Evolutionary conservation across 306 rosid species (phyloP).

Genomic region (Prunus campanulata): DNA sequence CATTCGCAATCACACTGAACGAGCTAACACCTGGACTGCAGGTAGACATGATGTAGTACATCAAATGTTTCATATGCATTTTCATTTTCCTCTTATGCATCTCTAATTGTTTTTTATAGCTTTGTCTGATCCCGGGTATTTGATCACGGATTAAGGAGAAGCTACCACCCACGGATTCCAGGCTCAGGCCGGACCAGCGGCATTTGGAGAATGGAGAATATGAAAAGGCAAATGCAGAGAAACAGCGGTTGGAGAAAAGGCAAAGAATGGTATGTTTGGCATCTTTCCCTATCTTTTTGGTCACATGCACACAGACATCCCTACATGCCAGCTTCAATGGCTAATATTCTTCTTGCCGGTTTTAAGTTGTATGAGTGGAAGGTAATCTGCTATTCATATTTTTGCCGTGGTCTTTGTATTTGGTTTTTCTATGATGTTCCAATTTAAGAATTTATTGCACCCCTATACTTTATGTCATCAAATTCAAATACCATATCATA

Average conservation of each 20-base stretch:
- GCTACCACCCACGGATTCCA: slow-evolving; percentile 98
- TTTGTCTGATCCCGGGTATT: slow-evolving; percentile 81
- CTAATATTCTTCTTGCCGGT: background rate
- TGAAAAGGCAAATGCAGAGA: slow-evolving; percentile 88
- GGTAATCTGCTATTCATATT: background rate
- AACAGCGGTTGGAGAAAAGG: slow-evolving; percentile 87
- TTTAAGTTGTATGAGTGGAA: background rate
- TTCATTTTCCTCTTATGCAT: slow-evolving; percentile 45
- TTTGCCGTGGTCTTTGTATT: background rate
- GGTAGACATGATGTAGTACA: slow-evolving; percentile 60
- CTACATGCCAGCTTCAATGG: background rate
- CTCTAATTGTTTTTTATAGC: slow-evolving; percentile 55
- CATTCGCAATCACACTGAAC: slow-evolving; percentile 83
- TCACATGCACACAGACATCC: background rate
- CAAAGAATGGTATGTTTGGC: slow-evolving; percentile 84
- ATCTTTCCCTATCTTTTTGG: slow-evolving; percentile 7
- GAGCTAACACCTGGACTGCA: slow-evolving; percentile 80
- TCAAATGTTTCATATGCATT: slow-evolving; percentile 30
- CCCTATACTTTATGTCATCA: background rate
- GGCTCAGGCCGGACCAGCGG: slow-evolving; percentile 97
- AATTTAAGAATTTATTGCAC: background rate
- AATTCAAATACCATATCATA: background rate
- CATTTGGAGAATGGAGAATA: slow-evolving; percentile 95
- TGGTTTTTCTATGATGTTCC: background rate
- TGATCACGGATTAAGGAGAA: slow-evolving; percentile 98